Evolutionary conservation across 257 asterid species (phyloP).

Genomic region (Plantago ovata): DNA sequence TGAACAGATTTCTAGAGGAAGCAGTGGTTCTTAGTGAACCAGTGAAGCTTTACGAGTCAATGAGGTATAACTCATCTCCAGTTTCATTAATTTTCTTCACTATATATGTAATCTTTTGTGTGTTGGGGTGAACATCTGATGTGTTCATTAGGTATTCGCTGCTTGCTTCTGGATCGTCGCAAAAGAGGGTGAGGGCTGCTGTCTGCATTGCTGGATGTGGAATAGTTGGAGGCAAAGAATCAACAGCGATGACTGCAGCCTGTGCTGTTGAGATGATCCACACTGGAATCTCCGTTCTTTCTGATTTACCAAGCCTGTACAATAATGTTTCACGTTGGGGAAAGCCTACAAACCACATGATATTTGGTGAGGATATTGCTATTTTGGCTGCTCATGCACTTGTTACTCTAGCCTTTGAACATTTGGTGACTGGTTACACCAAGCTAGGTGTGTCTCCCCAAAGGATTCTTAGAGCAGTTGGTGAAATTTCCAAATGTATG

Average conservation of each 20-base stretch:
- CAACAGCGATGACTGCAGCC: conserved; percentile 66
- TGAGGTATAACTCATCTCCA: too few relatives aligned
- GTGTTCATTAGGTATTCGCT: too few relatives aligned
- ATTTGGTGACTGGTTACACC: conserved; percentile 22
- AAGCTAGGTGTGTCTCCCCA: conserved; percentile 20
- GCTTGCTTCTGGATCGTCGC: conserved; percentile 73
- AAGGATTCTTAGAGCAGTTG: conserved; percentile 34
- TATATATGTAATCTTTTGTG: too few relatives aligned
- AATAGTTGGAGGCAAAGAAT: conserved; percentile 56
- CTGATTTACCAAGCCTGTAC: conserved; percentile 77
- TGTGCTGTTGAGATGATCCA: conserved; percentile 89
- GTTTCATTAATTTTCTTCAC: too few relatives aligned
- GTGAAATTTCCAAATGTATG: conserved; percentile 44
- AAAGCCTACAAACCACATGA: conserved; percentile 65
- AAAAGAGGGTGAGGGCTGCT: conserved; percentile 71
- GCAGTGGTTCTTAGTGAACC: conserved; percentile 50
- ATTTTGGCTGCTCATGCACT: conserved; percentile 71
- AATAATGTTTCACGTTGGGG: conserved; percentile 81
- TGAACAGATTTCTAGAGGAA: conserved; percentile 50
- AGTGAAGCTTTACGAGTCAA: conserved; percentile 55
- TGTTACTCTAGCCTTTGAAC: conserved; percentile 55
- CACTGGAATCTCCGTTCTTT: conserved; percentile 70
- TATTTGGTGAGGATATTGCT: conserved; percentile 71
- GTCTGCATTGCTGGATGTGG: conserved; percentile 79
- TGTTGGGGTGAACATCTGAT: too few relatives aligned